Evolutionary conservation across 1,284 basidiomycete genomes (phyloP), one percentile per base, ranked within the genome.

Genomic region (Fomitopsis palustris): DNA sequence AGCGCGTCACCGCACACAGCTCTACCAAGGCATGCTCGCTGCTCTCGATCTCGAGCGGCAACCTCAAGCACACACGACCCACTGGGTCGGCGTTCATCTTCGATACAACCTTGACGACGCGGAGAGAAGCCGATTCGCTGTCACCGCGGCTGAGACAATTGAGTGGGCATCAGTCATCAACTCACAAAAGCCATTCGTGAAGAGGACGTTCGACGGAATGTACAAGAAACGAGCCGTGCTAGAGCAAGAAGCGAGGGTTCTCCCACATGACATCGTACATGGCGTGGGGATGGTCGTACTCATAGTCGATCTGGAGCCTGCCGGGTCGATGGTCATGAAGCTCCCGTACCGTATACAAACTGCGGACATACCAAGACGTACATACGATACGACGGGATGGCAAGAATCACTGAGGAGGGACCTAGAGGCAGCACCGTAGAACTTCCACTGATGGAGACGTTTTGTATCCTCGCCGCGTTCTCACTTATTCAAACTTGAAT

Each of bases 21-120:
- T 41, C 37, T 55, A 45, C 39, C 35, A 55, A 14, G 54, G 39
- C 54, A 31, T 55, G 39, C 41, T 55, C 23, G 54, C 54, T 4
- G 54, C 54, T 4, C 25, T 54, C 17, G 35, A 54, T 42, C 53
- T 54, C 21, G n/a, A n/a, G 17, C 7, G 37, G 4, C 19, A 16
- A 1, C 25, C 54, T 19, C 39, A 55, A 43, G 54, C 41, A 14
- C 39, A 55, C 23, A 19, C 27, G 29, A 21, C 19, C 9, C 49
- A 51, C 17, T 51, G 27, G 6, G 17, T 51, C 6, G 49, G 49
- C 8, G n/a, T 51, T 17, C 49, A 51, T 17, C 29, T 51, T 23
- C 8, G 29, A 17, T 33, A 35, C 17, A 9, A 19, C n/a, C 16
- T 25, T 27, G 27, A 29, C 10, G 45, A 7, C 14, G 43, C 43